phyloP scores from a whole-genome alignment of 2,329 filamentous ascomycete genomes.

The Pseudocercospora cruenta region DNA sequence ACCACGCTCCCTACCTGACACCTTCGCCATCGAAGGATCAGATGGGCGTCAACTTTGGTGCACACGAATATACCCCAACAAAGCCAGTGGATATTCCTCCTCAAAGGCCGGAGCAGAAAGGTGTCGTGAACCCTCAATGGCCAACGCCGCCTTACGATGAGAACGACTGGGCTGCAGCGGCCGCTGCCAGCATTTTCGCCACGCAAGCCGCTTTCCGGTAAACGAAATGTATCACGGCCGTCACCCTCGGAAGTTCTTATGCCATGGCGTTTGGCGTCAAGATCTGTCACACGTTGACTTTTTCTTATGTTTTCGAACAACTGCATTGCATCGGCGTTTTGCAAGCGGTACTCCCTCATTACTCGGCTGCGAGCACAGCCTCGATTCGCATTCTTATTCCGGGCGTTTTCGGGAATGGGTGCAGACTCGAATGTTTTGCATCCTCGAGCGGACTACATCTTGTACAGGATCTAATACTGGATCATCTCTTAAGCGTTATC shows the following conservation, averaged over 20 bases:
- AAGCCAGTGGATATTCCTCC: constrained; percentile 73
- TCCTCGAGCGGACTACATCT: constrained; percentile 4
- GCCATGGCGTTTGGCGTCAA: constrained; percentile 12
- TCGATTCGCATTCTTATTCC: constrained; percentile 11
- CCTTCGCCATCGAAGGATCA: constrained; percentile 81
- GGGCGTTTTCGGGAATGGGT: constrained; percentile 12
- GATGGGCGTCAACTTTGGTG: constrained; percentile 74
- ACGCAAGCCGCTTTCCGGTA: constrained; percentile 58
- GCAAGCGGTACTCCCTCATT: constrained; percentile 6
- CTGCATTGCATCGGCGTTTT: constrained; percentile 24
- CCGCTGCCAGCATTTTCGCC: constrained; percentile 79
- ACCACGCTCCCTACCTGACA: constrained; percentile 62
- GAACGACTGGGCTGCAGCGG: constrained; percentile 84
- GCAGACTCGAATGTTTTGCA: constrained; percentile 16
- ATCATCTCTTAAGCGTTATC: constrained; percentile 16
- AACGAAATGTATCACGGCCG: constrained; percentile 15
- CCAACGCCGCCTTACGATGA: constrained; percentile 95
- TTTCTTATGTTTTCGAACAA: constrained; percentile 26
- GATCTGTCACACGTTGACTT: constrained; percentile 8
- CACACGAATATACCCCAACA: constrained; percentile 63
- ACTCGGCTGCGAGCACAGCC: constrained; percentile 20
- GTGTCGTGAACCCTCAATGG: constrained; percentile 70
- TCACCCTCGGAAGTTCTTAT: neutral
- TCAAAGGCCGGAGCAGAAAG: constrained; percentile 56
- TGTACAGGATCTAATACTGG: constrained; percentile 28